These are phyloP conservation scores for Claviceps monticola DNA, from an alignment of 2,329 filamentous ascomycete species.

Conservation along the genomic window DNA sequence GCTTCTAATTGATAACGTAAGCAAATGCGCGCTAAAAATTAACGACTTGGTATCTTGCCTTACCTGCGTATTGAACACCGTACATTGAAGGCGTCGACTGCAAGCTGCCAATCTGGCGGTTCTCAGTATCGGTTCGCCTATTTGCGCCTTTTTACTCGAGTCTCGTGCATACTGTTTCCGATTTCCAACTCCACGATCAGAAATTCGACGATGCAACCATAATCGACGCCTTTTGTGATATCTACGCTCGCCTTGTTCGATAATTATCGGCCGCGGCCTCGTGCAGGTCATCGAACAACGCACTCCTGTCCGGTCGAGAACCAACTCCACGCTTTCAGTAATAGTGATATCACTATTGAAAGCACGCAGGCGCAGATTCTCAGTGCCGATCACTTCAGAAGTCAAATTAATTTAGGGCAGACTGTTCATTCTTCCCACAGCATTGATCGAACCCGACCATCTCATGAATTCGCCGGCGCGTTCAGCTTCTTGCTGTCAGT, in stretches of 20 bases:
- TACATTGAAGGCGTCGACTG: background rate
- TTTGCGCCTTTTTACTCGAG: background rate
- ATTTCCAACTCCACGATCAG: background rate
- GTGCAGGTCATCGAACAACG: background rate
- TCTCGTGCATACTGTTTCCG: background rate
- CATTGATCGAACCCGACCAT: background rate
- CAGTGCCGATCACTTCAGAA: background rate
- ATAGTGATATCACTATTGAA: too few species aligned
- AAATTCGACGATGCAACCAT: background rate
- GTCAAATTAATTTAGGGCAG: background rate
- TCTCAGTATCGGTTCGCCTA: background rate
- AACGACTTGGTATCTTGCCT: too few species aligned
- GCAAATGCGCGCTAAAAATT: too few species aligned
- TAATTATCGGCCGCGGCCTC: background rate
- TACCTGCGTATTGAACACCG: background rate
- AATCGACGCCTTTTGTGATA: background rate
- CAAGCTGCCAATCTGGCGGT: background rate
- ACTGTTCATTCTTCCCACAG: background rate
- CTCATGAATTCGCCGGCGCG: constrained; percentile 3
- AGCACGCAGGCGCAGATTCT: background rate
- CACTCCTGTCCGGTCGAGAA: background rate
- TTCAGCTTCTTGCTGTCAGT: constrained; percentile 1
- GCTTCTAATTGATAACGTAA: too few species aligned
- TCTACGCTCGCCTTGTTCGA: background rate
- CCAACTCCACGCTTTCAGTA: background rate